Conservation (phyloP, 2,329 filamentous ascomycete species). For the Cercospora sp. region DNA sequence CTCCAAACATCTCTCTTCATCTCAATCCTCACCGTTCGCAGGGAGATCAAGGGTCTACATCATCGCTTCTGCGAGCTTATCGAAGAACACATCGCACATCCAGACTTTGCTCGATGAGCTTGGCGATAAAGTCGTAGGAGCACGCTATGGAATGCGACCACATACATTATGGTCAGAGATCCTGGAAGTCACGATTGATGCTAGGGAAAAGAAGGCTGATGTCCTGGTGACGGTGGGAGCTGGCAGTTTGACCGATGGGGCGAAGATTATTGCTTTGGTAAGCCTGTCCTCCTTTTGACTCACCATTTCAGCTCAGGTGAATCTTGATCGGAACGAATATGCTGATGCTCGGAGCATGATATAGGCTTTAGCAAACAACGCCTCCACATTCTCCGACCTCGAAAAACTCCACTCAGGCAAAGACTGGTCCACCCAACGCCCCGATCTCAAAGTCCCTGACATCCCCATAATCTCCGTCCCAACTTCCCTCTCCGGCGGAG, state of each 20-base stretch:
- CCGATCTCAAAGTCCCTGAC: slow-evolving; percentile 12
- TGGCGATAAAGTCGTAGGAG: slow-evolving; percentile 47
- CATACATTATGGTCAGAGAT: slow-evolving; percentile 58
- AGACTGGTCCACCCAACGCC: slow-evolving; percentile 12
- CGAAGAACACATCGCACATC: slow-evolving; percentile 49
- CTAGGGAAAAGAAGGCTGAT: slow-evolving; percentile 44
- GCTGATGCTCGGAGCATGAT: too few species aligned
- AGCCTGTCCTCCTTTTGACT: too few species aligned
- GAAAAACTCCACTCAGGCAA: slow-evolving; percentile 15
- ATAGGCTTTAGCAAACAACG: slow-evolving; percentile 18
- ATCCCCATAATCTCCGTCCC: slow-evolving; percentile 23
- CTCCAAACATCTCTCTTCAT: slow-evolving; percentile 41
- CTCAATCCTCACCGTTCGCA: neutral
- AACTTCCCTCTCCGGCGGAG: slow-evolving; percentile 27
- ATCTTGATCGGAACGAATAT: too few species aligned
- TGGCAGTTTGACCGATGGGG: slow-evolving; percentile 57
- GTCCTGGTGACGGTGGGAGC: slow-evolving; percentile 56
- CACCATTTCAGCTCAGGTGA: too few species aligned
- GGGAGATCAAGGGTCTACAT: slow-evolving; percentile 48
- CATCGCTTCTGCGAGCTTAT: slow-evolving; percentile 53
- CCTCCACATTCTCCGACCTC: slow-evolving; percentile 13
- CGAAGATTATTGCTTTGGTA: slow-evolving; percentile 52
- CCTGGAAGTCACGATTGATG: slow-evolving; percentile 50
- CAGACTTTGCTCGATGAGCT: slow-evolving; percentile 45
- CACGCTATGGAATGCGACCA: slow-evolving; percentile 53